Percentiles rank a stretch among this genome's conserved stretches.
These are phyloP conservation scores for Tolypocladium album DNA, from an alignment of 2,329 filamentous ascomycete genomes.

Conservation along the genomic window DNA sequence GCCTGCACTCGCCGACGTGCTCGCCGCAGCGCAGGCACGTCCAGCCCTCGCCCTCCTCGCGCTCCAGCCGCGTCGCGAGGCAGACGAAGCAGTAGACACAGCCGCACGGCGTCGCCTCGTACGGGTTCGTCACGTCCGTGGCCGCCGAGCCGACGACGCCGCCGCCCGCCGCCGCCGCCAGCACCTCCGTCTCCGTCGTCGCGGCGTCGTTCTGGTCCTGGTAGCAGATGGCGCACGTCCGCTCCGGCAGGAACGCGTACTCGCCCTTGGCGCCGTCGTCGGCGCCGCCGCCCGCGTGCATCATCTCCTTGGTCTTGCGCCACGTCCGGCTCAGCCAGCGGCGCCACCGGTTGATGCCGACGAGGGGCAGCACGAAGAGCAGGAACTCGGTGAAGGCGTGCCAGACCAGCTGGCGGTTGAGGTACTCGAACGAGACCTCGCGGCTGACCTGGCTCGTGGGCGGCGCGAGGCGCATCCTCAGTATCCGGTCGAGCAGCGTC, in stretches of 20 bases:
- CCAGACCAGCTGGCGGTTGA: slow-evolving; percentile 97
- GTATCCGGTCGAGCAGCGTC: slow-evolving; percentile 75
- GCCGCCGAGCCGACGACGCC: slow-evolving; percentile 80
- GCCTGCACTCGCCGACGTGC: slow-evolving; percentile 71
- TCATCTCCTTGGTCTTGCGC: slow-evolving; percentile 63
- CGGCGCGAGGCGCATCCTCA: slow-evolving; percentile 76
- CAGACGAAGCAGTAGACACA: slow-evolving; percentile 97
- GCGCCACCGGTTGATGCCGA: slow-evolving; percentile 87
- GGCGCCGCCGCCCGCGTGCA: slow-evolving; percentile 36
- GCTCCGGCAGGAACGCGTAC: slow-evolving; percentile 74
- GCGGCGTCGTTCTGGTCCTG: slow-evolving; percentile 73
- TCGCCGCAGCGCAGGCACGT: slow-evolving; percentile 82
- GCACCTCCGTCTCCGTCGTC: slow-evolving; percentile 62
- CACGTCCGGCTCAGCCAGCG: slow-evolving; percentile 81
- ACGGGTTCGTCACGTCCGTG: slow-evolving; percentile 93
- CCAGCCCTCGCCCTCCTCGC: slow-evolving; percentile 92
- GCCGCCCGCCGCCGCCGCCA: slow-evolving; percentile 58
- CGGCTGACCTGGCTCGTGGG: slow-evolving; percentile 76
- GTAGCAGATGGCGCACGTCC: slow-evolving; percentile 96
- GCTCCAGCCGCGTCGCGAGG: slow-evolving; percentile 78
- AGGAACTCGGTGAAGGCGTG: slow-evolving; percentile 99
- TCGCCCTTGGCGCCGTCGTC: slow-evolving; percentile 56
- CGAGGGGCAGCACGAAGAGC: slow-evolving; percentile 92
- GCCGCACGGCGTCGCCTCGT: slow-evolving; percentile 79
- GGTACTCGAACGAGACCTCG: slow-evolving; percentile 93